Evolutionary conservation across 2,329 filamentous ascomycete species (phyloP).

Genomic region (Paraphoma sp.): DNA sequence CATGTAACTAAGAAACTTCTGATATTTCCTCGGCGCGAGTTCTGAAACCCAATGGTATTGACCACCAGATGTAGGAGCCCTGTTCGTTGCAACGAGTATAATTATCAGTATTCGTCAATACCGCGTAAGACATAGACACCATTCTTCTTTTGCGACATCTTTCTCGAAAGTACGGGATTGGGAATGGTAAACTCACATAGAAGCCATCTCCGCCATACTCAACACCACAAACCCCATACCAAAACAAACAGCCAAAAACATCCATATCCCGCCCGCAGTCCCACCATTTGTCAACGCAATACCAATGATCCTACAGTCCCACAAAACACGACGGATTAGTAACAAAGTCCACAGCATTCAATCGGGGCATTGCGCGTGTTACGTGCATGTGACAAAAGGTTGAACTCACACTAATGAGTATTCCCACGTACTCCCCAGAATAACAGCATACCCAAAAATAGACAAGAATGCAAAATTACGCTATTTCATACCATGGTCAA

Average conservation of each 20-base stretch:
- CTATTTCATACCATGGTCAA: neutral
- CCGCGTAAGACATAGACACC: neutral
- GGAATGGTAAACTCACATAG: slow-evolving; percentile 8
- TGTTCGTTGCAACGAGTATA: slow-evolving; percentile 1
- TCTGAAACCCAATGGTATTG: slow-evolving; percentile 44
- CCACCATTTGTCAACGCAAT: slow-evolving; percentile 4
- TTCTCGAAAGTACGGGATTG: neutral
- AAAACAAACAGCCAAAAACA: slow-evolving; percentile 5
- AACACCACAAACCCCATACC: neutral
- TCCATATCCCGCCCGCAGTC: slow-evolving; percentile 10
- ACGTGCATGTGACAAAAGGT: neutral
- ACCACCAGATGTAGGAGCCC: slow-evolving; percentile 41
- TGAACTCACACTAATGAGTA: neutral
- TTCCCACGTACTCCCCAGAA: slow-evolving; percentile 11
- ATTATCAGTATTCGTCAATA: neutral
- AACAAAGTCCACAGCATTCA: neutral
- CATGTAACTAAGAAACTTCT: slow-evolving; percentile 50
- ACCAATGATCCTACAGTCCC: too few species aligned
- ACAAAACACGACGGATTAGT: slow-evolving; percentile 1
- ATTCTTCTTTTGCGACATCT: neutral
- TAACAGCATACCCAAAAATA: slow-evolving; percentile 12
- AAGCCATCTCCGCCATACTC: slow-evolving; percentile 18
- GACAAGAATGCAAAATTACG: slow-evolving; percentile 12
- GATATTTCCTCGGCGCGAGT: slow-evolving; percentile 45
- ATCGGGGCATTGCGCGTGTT: neutral